These are phyloP conservation scores for Celoporthe dispersa DNA, from an alignment of 2,329 filamentous ascomycete genomes.

Conservation along the genomic window DNA sequence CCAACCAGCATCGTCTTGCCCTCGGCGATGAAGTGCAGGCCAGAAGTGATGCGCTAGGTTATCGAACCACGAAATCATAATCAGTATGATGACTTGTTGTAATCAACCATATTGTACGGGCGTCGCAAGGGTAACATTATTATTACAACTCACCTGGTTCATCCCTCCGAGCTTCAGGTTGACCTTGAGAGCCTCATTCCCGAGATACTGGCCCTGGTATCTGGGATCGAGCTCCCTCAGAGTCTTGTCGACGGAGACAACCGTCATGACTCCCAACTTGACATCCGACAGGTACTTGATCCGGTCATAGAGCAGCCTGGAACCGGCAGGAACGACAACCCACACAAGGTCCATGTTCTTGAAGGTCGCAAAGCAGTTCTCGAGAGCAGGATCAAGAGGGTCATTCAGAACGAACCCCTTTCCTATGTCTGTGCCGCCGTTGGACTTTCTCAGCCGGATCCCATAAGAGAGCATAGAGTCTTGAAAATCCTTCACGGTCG, in stretches of 20 bases:
- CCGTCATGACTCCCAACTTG: slow-evolving; percentile 58
- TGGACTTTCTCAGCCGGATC: background rate
- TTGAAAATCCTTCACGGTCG: background rate
- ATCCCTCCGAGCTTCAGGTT: slow-evolving; percentile 79
- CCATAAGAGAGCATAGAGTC: background rate
- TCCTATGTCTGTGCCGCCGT: background rate
- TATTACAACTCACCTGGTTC: slow-evolving; percentile 66
- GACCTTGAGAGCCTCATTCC: slow-evolving; percentile 76
- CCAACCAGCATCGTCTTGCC: slow-evolving; percentile 81
- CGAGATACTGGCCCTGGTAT: slow-evolving; percentile 56
- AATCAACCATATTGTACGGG: too few species aligned
- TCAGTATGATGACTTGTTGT: background rate
- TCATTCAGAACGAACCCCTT: background rate
- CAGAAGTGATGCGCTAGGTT: slow-evolving; percentile 18
- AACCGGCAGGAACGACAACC: slow-evolving; percentile 49
- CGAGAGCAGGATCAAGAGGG: background rate
- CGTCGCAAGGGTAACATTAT: background rate
- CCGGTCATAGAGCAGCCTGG: slow-evolving; percentile 57
- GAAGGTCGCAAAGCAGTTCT: background rate
- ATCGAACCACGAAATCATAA: background rate
- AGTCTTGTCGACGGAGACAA: slow-evolving; percentile 36
- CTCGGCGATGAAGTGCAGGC: slow-evolving; percentile 58
- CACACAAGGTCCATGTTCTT: slow-evolving; percentile 61
- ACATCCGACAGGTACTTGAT: slow-evolving; percentile 73
- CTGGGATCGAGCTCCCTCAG: slow-evolving; percentile 46